phyloP scores from a whole-genome alignment of 2,329 filamentous ascomycete species.

The Fusarium praegraminearum region DNA sequence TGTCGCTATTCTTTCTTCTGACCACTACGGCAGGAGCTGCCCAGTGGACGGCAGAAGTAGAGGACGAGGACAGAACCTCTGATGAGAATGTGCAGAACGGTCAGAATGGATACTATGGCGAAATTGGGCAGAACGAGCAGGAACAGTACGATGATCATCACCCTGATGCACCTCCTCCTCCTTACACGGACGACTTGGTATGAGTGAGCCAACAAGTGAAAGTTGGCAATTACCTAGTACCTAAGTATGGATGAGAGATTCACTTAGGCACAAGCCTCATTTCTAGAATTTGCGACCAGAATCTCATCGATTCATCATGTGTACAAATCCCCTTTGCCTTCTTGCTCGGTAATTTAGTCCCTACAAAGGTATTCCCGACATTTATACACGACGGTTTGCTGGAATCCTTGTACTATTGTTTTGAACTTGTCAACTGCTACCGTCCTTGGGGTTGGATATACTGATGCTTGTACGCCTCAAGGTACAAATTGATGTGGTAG shows the following conservation, averaged over 20 bases:
- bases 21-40: conserved; percentile 88
- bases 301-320: too few species aligned
- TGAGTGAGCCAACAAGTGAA: conserved; percentile 13
- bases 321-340: background rate
- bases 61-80: conserved; percentile 63
- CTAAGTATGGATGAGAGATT: background rate
- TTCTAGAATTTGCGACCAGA: background rate
- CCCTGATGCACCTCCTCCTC: conserved; percentile 45
- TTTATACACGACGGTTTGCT: background rate
- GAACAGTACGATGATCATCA: conserved; percentile 34
- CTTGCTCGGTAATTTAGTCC: background rate
- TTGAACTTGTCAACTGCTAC: too few species aligned
- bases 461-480: background rate
- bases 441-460: too few species aligned
- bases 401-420: too few species aligned
- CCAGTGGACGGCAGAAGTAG: conserved; percentile 85
- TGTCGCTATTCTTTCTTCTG: conserved; percentile 95
- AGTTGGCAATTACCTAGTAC: background rate
- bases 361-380: background rate
- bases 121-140: conserved; percentile 6
- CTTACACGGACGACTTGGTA: conserved; percentile 48
- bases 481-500: background rate
- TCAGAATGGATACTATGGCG: conserved; percentile 12
- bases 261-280: background rate
- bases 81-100: conserved; percentile 22